These are phyloP conservation scores for Evansstolkia leycettana DNA, from an alignment of 495 filamentous ascomycete species.

Conservation along the genomic window DNA sequence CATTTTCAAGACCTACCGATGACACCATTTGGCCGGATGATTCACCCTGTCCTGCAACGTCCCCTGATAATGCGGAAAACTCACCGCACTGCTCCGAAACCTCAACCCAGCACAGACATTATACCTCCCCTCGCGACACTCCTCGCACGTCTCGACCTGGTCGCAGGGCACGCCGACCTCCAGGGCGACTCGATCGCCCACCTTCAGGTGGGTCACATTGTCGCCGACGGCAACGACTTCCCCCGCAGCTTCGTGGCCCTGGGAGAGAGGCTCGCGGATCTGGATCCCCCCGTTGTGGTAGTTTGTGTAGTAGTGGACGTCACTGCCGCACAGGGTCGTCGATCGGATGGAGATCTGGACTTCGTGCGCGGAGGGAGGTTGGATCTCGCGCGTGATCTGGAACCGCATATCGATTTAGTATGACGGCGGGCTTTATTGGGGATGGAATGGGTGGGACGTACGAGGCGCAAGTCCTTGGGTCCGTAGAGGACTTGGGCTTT, in stretches of 20 bases:
- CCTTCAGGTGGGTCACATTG: slow-evolving; percentile 20
- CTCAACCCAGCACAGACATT: slow-evolving; percentile 17
- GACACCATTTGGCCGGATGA: slow-evolving; percentile 20
- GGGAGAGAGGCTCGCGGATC: slow-evolving; percentile 55
- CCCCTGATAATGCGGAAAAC: slow-evolving; percentile 19
- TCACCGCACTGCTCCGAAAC: slow-evolving; percentile 32
- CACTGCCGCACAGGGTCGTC: slow-evolving; percentile 72
- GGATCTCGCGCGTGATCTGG: too few relatives aligned
- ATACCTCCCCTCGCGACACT: slow-evolving; percentile 17
- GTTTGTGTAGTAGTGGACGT: slow-evolving; percentile 76
- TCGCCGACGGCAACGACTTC: slow-evolving; percentile 52
- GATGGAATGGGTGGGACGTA: too few relatives aligned
- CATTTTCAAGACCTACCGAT: too few relatives aligned
- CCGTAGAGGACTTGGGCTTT: too few relatives aligned
- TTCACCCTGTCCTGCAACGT: slow-evolving; percentile 21
- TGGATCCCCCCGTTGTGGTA: slow-evolving; percentile 74
- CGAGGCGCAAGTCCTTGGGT: too few relatives aligned
- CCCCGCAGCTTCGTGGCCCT: slow-evolving; percentile 71
- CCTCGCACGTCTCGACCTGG: slow-evolving; percentile 11
- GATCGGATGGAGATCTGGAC: slow-evolving; percentile 61
- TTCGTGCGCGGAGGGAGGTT: too few relatives aligned
- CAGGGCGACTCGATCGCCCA: slow-evolving; percentile 20
- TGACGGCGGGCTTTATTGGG: too few relatives aligned
- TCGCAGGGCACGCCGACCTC: slow-evolving; percentile 13
- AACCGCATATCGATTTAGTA: too few relatives aligned